phyloP scores from a whole-genome alignment of 2,329 filamentous ascomycete species.

The Ophiostoma montium region DNA sequence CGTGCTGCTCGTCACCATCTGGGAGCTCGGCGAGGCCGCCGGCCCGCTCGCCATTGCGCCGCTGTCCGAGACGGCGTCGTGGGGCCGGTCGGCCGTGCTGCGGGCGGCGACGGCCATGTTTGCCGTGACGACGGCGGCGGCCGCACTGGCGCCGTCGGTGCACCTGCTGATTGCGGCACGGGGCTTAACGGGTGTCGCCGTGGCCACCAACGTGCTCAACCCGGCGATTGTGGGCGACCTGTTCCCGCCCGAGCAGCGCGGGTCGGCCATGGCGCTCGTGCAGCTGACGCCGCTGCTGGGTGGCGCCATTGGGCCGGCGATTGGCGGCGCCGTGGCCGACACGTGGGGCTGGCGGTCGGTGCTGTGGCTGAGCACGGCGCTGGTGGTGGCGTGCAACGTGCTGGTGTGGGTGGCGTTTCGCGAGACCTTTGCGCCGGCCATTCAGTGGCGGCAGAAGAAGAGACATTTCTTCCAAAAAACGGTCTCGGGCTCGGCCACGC shows the following conservation, averaged over 20 bases:
- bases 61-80: slow-evolving; percentile 40
- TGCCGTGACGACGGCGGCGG: slow-evolving; percentile 31
- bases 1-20: slow-evolving; percentile 44
- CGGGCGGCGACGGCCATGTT: slow-evolving; percentile 38
- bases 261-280: slow-evolving; percentile 31
- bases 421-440: slow-evolving; percentile 25
- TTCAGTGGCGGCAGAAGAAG: background rate
- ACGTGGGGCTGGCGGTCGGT: slow-evolving; percentile 22
- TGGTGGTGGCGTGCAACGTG: slow-evolving; percentile 14
- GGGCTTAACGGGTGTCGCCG: slow-evolving; percentile 51
- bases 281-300: slow-evolving; percentile 19
- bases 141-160: slow-evolving; percentile 31
- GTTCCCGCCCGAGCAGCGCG: slow-evolving; percentile 40
- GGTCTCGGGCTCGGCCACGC: background rate
- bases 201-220: slow-evolving; percentile 48
- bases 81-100: slow-evolving; percentile 39
- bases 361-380: slow-evolving; percentile 18
- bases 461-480: too few relatives aligned
- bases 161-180: slow-evolving; percentile 47
- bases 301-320: slow-evolving; percentile 19
- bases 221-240: slow-evolving; percentile 51
- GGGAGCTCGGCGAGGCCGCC: slow-evolving; percentile 48
- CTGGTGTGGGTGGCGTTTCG: slow-evolving; percentile 18
- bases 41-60: slow-evolving; percentile 49
- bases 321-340: slow-evolving; percentile 20